A percentile compares a stretch with the other conserved stretches of the same genome.
phyloP scores from a whole-genome alignment of 225 moss, liverwort and hornwort species.

The Straminergon stramineum region DNA sequence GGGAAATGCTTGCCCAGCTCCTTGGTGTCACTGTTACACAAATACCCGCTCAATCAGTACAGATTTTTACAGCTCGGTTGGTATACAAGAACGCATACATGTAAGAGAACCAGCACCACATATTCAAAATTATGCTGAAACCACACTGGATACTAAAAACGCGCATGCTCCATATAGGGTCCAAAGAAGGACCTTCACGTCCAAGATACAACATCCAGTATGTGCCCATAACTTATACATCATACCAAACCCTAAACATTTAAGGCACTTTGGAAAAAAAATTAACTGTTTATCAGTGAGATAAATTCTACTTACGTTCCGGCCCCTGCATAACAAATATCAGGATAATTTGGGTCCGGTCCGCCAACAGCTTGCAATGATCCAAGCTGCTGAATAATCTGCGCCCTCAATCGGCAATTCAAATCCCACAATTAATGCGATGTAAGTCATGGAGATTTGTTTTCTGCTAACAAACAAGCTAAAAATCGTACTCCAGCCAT shows the following conservation, averaged over 20 bases:
- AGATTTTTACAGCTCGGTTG: background rate
- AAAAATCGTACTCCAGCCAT: background rate
- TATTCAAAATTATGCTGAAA: background rate
- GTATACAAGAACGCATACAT: background rate
- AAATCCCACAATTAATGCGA: background rate
- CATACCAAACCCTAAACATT: background rate
- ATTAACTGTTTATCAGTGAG: background rate
- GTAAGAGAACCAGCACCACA: background rate
- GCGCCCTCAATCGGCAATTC: conserved; percentile 5
- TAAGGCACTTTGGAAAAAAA: background rate
- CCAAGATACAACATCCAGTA: background rate
- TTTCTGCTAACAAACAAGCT: background rate
- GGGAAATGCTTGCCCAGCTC: conserved; percentile 74
- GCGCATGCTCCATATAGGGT: background rate
- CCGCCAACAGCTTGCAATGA: conserved; percentile 64
- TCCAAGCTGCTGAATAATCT: conserved; percentile 69
- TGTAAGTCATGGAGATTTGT: background rate
- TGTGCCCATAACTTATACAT: background rate
- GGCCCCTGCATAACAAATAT: conserved; percentile 89
- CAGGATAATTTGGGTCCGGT: conserved; percentile 74
- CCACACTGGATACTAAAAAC: background rate
- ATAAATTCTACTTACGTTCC: conserved; percentile 45
- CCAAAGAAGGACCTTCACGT: background rate
- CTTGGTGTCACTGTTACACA: conserved; percentile 40
- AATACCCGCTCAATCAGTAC: conserved; percentile 4